Percentiles rank a stretch among this genome's conserved stretches.
Conservation (phyloP, 1,284 basidiomycete species). For the Leccinum insolens region DNA sequence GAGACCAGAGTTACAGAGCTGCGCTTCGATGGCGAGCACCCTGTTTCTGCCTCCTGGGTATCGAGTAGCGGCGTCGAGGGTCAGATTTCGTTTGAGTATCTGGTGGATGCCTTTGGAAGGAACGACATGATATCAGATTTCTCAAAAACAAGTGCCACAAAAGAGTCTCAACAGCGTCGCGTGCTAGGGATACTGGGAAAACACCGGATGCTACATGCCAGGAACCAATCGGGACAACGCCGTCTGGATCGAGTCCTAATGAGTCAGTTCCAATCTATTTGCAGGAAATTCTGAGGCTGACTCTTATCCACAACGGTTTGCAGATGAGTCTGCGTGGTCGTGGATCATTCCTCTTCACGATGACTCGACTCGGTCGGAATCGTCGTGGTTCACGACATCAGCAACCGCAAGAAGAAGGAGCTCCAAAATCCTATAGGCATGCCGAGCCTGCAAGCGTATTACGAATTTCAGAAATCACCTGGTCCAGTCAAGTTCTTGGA, state of each 20-base stretch:
- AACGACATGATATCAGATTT: not conserved
- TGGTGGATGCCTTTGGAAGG: constrained; percentile 42
- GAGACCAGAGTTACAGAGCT: constrained; percentile 42
- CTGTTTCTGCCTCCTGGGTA: constrained; percentile 41
- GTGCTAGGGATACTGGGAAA: constrained; percentile 55
- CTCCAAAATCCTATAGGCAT: constrained; percentile 9
- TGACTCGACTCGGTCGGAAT: constrained; percentile 44
- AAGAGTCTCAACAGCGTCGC: constrained; percentile 49
- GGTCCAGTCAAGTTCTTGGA: constrained; percentile 38
- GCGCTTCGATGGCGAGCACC: constrained; percentile 37
- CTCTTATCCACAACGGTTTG: not conserved
- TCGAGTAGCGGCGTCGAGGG: constrained; percentile 24
- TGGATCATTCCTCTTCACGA: no score
- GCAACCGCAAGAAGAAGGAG: constrained; percentile 37
- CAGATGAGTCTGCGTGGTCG: constrained; percentile 31
- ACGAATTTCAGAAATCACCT: constrained; percentile 43
- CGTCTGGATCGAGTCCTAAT: constrained; percentile 20
- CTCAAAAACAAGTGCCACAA: constrained; percentile 31
- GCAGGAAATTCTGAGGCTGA: not conserved
- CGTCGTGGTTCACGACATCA: constrained; percentile 44
- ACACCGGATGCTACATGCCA: constrained; percentile 25
- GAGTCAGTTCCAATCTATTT: constrained; percentile 15
- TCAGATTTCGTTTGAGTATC: constrained; percentile 42
- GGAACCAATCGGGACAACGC: constrained; percentile 28
- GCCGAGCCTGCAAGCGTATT: constrained; percentile 35